phyloP scores from a whole-genome alignment of 75 land plant genomes.

The Azolla pinnata region DNA sequence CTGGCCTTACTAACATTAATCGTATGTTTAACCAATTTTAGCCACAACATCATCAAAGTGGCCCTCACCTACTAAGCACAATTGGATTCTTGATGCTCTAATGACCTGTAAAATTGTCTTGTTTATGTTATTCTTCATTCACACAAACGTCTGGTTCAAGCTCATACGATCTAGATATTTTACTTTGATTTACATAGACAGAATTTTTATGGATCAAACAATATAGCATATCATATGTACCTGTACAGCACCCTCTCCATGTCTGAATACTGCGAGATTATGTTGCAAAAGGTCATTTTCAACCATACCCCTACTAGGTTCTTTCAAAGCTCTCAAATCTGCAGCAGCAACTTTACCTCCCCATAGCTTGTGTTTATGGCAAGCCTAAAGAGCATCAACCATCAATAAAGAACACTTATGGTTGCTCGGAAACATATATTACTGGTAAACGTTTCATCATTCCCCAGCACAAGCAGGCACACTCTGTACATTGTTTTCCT shows the following conservation, averaged over 20 bases:
- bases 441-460: background rate
- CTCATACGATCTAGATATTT: no score
- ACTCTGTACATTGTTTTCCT: background rate
- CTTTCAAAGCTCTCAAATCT: constrained; percentile 11
- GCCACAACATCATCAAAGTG: no score
- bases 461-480: background rate
- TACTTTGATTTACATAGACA: no score
- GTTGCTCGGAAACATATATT: background rate
- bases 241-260: constrained; percentile 31
- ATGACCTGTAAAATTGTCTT: no score
- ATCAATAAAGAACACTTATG: background rate
- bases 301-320: constrained; percentile 8
- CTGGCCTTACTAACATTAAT: no score
- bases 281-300: constrained; percentile 27
- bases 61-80: no score
- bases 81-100: no score
- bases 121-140: no score
- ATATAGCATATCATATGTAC: no score
- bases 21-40: no score
- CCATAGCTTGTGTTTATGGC: constrained; percentile 24
- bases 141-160: no score
- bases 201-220: no score
- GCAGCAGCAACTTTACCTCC: constrained; percentile 29
- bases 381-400: constrained; percentile 17
- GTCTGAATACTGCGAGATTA: constrained; percentile 27